phyloP scores from a whole-genome alignment of 2,329 filamentous ascomycete genomes.

The Penicillium sp. region DNA sequence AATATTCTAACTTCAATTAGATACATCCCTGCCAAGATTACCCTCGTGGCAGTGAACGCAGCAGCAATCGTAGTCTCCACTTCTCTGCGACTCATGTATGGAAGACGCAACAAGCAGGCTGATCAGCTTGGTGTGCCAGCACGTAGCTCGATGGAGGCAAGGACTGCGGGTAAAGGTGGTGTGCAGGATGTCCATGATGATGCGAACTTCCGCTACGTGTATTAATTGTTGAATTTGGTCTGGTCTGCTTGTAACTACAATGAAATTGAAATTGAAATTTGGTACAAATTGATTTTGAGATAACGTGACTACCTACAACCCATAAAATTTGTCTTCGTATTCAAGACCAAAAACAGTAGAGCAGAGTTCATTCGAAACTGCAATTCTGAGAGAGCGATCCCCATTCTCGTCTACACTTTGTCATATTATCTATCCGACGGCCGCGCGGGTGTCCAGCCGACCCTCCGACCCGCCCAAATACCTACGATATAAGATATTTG shows the following conservation, averaged over 20 bases:
- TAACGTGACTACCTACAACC: not conserved
- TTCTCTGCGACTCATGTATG: slow-evolving; percentile 34
- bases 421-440: slow-evolving; percentile 28
- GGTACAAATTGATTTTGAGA: not conserved
- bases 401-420: not conserved
- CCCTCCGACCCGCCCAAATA: not conserved
- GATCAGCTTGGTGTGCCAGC: slow-evolving; percentile 32
- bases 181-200: slow-evolving; percentile 34
- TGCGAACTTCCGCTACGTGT: slow-evolving; percentile 38
- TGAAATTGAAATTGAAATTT: not conserved
- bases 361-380: not conserved
- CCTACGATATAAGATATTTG: not conserved
- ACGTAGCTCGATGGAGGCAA: slow-evolving; percentile 29
- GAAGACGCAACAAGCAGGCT: slow-evolving; percentile 34
- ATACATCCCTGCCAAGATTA: slow-evolving; percentile 45
- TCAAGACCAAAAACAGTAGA: not conserved
- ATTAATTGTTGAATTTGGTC: slow-evolving; percentile 27
- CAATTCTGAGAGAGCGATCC: not conserved
- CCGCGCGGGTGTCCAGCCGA: slow-evolving; percentile 21
- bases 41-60: slow-evolving; percentile 44
- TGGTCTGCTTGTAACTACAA: not conserved
- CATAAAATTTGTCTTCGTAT: not conserved
- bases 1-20: slow-evolving; percentile 21
- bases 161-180: slow-evolving; percentile 20
- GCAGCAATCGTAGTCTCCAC: slow-evolving; percentile 37